These are phyloP conservation scores for Calocybe cyanea DNA, from an alignment of 768 basidiomycete species.

Conservation along the genomic window DNA sequence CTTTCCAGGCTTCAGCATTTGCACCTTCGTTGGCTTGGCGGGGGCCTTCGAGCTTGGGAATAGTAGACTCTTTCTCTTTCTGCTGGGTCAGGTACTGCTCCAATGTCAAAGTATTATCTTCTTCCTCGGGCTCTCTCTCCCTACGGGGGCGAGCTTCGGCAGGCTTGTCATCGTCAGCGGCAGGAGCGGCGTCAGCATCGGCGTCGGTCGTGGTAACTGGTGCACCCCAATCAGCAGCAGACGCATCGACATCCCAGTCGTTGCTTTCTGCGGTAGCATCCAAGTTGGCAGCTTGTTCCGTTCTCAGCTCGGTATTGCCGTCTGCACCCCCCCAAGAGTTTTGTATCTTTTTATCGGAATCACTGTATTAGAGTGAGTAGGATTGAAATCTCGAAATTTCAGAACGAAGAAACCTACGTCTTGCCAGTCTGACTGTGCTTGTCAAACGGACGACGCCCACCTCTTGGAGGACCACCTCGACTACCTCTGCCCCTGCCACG, in stretches of 20 bases:
- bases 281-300: constrained; percentile 67
- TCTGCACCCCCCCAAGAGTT: constrained; percentile 96
- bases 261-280: constrained; percentile 63
- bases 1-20: constrained; percentile 67
- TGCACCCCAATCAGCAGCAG: constrained; percentile 42
- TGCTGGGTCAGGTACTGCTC: constrained; percentile 90
- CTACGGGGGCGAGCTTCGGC: constrained; percentile 38
- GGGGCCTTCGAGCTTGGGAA: constrained; percentile 76
- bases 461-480: constrained; percentile 46
- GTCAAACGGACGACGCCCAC: constrained; percentile 77
- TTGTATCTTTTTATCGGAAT: constrained; percentile 92
- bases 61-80: constrained; percentile 53
- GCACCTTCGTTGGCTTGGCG: constrained; percentile 82
- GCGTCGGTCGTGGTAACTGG: constrained; percentile 18
- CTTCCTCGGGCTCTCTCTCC: constrained; percentile 73
- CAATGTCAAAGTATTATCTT: constrained; percentile 90
- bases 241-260: constrained; percentile 48
- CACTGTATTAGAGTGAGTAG: constrained; percentile 40
- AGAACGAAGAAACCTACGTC: constrained; percentile 44
- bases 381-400: neutral
- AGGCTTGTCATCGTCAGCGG: constrained; percentile 40
- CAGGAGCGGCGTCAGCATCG: constrained; percentile 26
- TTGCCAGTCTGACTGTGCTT: constrained; percentile 85
- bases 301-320: constrained; percentile 76
- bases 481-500: constrained; percentile 51